These are phyloP conservation scores for Cornus florida DNA, from an alignment of 148 eudicot genomes.

Conservation along the genomic window DNA sequence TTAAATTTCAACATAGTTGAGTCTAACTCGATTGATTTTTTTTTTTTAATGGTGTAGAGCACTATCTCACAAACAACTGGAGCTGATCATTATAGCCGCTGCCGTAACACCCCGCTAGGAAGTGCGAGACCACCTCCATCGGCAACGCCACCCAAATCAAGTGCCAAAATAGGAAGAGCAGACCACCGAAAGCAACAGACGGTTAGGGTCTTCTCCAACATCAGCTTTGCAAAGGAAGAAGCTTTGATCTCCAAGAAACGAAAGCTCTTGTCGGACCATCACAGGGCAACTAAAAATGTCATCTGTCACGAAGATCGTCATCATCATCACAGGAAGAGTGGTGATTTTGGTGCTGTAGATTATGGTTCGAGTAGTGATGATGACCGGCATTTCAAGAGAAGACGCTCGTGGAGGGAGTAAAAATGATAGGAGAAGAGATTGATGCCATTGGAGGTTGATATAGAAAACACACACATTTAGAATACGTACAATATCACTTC, in stretches of 20 bases:
- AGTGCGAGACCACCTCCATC: too few species aligned
- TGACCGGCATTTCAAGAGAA: too few species aligned
- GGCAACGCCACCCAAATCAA: too few species aligned
- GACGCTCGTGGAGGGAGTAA: too few species aligned
- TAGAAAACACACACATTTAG: too few species aligned
- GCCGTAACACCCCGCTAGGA: neutral
- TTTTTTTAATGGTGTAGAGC: constrained; percentile 33
- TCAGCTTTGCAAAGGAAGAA: constrained; percentile 59
- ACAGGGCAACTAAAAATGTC: neutral
- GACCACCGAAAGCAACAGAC: constrained; percentile 39
- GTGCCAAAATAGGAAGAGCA: constrained; percentile 9
- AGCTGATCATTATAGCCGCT: constrained; percentile 23
- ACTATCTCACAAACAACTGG: constrained; percentile 32
- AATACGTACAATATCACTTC: too few species aligned
- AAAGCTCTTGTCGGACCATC: constrained; percentile 20
- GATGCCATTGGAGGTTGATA: too few species aligned
- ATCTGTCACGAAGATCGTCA: constrained; percentile 15
- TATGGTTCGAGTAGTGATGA: too few species aligned
- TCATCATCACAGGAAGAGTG: constrained; percentile 1
- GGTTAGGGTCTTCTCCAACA: constrained; percentile 70
- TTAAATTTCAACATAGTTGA: too few species aligned
- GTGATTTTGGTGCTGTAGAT: constrained; percentile 16
- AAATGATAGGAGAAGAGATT: too few species aligned
- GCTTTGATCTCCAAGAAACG: constrained; percentile 34
- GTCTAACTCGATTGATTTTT: too few species aligned